These are phyloP conservation scores for Stygiomarasmius scandens DNA, from an alignment of 1,284 basidiomycete genomes.

Conservation along the genomic window DNA sequence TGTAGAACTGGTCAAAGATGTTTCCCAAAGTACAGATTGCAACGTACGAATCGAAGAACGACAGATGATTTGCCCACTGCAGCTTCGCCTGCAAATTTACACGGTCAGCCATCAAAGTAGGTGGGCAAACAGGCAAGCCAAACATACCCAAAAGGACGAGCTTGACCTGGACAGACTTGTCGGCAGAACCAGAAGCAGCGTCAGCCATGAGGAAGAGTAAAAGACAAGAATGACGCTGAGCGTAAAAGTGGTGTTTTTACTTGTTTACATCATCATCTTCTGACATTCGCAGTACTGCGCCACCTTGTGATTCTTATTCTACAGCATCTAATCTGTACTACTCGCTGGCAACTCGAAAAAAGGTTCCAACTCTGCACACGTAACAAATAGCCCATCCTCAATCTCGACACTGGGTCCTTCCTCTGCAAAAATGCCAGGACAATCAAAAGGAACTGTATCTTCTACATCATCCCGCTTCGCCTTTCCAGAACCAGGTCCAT, in stretches of 20 bases:
- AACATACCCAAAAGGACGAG: constrained; percentile 80
- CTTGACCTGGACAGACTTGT: constrained; percentile 91
- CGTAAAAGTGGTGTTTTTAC: constrained; percentile 21
- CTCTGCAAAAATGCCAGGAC: constrained; percentile 43
- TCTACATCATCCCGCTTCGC: constrained; percentile 7
- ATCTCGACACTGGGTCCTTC: constrained; percentile 40
- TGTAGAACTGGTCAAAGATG: constrained; percentile 31
- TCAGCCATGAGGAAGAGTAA: constrained; percentile 57
- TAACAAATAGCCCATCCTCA: constrained; percentile 51
- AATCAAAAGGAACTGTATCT: constrained; percentile 32
- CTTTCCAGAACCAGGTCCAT: constrained; percentile 10
- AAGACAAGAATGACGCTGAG: constrained; percentile 21
- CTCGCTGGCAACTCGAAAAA: constrained; percentile 33
- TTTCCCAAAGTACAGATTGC: constrained; percentile 13
- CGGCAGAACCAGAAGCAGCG: constrained; percentile 67
- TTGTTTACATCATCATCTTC: constrained; percentile 10
- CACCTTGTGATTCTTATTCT: not conserved
- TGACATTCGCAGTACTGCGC: not conserved
- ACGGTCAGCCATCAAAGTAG: constrained; percentile 8
- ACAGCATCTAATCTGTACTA: not conserved
- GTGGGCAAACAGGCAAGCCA: not conserved
- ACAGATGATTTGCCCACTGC: constrained; percentile 99
- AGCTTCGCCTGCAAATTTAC: constrained; percentile 76
- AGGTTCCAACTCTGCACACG: constrained; percentile 46
- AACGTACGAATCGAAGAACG: constrained; percentile 92